phyloP scores from a whole-genome alignment of 306 rosid species.

The Styphnolobium japonicum region DNA sequence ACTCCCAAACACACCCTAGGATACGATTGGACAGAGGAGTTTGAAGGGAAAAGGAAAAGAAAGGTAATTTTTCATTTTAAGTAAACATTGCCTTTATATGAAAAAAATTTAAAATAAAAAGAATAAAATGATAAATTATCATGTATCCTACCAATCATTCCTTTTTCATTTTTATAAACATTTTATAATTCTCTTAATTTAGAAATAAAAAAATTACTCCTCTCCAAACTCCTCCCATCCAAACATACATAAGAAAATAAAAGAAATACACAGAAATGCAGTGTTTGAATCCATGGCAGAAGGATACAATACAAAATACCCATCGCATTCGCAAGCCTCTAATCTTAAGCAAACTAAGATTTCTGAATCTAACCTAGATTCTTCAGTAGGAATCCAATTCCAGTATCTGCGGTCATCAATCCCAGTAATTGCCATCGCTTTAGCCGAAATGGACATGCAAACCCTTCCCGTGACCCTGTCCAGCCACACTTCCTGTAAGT shows the following conservation, averaged over 20 bases:
- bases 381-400: slow-evolving; percentile 74
- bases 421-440: slow-evolving; percentile 79
- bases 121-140: too few species aligned
- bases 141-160: too few species aligned
- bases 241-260: not conserved
- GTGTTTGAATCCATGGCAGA: not conserved
- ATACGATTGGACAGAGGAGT: too few species aligned
- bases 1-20: too few species aligned
- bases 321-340: not conserved
- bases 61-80: too few species aligned
- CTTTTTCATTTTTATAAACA: too few species aligned
- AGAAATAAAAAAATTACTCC: too few species aligned
- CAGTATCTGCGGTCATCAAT: slow-evolving; percentile 86
- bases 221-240: too few species aligned
- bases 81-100: too few species aligned
- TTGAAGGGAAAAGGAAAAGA: too few species aligned
- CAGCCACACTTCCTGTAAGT: slow-evolving; percentile 83
- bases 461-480: slow-evolving; percentile 73
- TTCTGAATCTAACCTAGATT: slow-evolving; percentile 51
- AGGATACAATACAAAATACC: not conserved
- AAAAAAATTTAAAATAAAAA: too few species aligned
- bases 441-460: slow-evolving; percentile 71
- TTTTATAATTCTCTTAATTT: too few species aligned
- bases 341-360: not conserved
- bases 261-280: not conserved